phyloP scores from a whole-genome alignment of 805 yeast genomes.

The Hanseniaspora valbyensis region DNA sequence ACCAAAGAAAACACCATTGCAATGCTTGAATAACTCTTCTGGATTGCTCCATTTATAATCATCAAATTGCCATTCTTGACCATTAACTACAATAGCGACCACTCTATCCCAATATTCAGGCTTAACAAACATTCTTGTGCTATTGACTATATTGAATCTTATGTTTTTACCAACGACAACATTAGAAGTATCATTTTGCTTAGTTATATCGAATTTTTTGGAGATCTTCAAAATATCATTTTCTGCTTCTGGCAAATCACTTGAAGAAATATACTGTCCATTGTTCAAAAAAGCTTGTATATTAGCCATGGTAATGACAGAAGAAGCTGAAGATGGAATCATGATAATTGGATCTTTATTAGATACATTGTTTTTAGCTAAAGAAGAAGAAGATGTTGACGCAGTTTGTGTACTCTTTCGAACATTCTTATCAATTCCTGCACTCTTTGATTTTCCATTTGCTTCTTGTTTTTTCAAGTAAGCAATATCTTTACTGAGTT shows the following conservation, averaged over 20 bases:
- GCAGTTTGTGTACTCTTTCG: background rate
- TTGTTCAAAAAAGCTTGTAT: conserved; percentile 60
- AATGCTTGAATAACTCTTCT: conserved; percentile 64
- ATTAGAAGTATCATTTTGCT: conserved; percentile 31
- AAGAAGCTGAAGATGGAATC: conserved; percentile 69
- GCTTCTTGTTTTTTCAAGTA: background rate
- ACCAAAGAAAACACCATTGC: conserved; percentile 69
- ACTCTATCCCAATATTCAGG: conserved; percentile 98
- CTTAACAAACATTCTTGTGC: conserved; percentile 74
- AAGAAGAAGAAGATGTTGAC: conserved; percentile 1
- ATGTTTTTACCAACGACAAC: conserved; percentile 34
- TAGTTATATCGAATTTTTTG: conserved; percentile 26
- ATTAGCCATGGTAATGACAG: conserved; percentile 53
- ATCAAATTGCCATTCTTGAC: conserved; percentile 94
- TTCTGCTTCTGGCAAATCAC: conserved; percentile 29
- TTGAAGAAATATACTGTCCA: conserved; percentile 51
- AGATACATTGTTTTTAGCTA: conserved; percentile 12
- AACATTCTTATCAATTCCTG: background rate
- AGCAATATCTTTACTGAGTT: conserved; percentile 31
- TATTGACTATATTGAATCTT: conserved; percentile 60
- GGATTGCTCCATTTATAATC: conserved; percentile 78
- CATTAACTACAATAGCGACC: conserved; percentile 89
- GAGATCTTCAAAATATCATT: conserved; percentile 26
- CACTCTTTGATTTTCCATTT: background rate
- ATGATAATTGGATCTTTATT: conserved; percentile 58